A percentile compares a stretch with the other conserved stretches of the same genome.
phyloP scores from a whole-genome alignment of 2,329 filamentous ascomycete species.

The Orbilia oligospora region DNA sequence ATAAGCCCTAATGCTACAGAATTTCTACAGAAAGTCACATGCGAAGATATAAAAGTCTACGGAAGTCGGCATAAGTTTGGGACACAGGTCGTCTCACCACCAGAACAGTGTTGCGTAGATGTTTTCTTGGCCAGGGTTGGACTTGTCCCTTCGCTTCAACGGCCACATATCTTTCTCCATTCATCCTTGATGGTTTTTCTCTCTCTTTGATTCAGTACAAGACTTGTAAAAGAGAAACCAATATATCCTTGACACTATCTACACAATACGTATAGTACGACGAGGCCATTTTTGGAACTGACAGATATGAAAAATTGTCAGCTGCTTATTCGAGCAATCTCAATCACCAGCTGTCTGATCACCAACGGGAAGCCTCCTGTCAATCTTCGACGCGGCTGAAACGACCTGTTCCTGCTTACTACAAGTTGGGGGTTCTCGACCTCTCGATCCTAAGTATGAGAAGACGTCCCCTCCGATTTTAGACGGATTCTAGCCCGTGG shows the following conservation, averaged over 20 bases:
- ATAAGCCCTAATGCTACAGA: neutral
- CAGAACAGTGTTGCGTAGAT: conserved; percentile 2
- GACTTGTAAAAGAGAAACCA: no score
- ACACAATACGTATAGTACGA: neutral
- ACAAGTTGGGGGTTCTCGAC: conserved; percentile 15
- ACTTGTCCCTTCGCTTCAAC: conserved; percentile 24
- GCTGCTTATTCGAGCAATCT: conserved; percentile 18
- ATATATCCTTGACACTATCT: no score
- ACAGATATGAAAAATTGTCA: conserved; percentile 5
- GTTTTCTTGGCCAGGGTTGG: conserved; percentile 15
- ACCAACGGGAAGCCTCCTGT: conserved; percentile 22
- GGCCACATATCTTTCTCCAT: neutral
- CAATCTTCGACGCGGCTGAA: conserved; percentile 37
- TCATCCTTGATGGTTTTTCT: neutral
- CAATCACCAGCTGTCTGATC: conserved; percentile 48
- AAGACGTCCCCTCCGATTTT: conserved; percentile 3
- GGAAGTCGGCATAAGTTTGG: conserved; percentile 7
- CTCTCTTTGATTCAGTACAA: no score
- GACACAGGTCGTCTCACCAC: conserved; percentile 11
- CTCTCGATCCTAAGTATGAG: conserved; percentile 9
- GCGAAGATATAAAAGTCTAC: neutral
- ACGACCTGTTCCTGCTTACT: conserved; percentile 29
- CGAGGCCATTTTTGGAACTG: conserved; percentile 9
- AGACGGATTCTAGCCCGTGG: conserved; percentile 1
- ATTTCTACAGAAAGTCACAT: neutral